Evolutionary conservation across 2,329 filamentous ascomycete species (phyloP).

Genomic region (Dactylellina cionopaga): DNA sequence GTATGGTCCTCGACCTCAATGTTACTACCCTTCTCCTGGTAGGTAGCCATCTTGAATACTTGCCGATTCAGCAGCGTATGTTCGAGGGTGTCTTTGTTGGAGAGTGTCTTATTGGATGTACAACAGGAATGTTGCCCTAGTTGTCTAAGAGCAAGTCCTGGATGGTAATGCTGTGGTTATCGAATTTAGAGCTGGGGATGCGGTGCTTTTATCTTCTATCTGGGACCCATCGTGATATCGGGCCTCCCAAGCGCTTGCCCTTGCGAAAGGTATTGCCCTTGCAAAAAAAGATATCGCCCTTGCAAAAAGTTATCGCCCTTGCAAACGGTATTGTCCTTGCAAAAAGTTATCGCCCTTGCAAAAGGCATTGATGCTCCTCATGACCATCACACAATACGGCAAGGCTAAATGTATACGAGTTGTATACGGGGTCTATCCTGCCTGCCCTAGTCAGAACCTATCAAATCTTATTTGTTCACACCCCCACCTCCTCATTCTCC

Average conservation of each 20-base stretch:
- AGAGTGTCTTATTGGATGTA: background rate
- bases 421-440: slow-evolving; percentile 4
- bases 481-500: background rate
- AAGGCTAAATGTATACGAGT: slow-evolving; percentile 14
- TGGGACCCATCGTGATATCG: background rate
- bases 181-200: slow-evolving; percentile 1
- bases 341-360: background rate
- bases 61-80: background rate
- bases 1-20: slow-evolving; percentile 9
- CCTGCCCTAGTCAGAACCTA: background rate
- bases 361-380: slow-evolving; percentile 17
- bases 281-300: too few species aligned
- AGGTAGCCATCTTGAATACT: slow-evolving; percentile 7
- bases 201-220: slow-evolving; percentile 9
- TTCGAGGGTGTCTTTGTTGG: background rate
- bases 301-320: too few species aligned
- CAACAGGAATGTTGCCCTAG: background rate
- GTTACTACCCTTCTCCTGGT: slow-evolving; percentile 5
- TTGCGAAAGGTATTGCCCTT: slow-evolving; percentile 5
- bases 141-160: slow-evolving; percentile 1
- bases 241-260: background rate
- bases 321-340: too few species aligned
- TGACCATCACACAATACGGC: background rate
- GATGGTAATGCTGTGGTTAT: background rate
- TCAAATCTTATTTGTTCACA: slow-evolving; percentile 5